Evolutionary conservation across 164 flowering plant genomes (phyloP), one percentile per base, ranked within the genome.

Genomic region (Tinospora cordifolia): DNA sequence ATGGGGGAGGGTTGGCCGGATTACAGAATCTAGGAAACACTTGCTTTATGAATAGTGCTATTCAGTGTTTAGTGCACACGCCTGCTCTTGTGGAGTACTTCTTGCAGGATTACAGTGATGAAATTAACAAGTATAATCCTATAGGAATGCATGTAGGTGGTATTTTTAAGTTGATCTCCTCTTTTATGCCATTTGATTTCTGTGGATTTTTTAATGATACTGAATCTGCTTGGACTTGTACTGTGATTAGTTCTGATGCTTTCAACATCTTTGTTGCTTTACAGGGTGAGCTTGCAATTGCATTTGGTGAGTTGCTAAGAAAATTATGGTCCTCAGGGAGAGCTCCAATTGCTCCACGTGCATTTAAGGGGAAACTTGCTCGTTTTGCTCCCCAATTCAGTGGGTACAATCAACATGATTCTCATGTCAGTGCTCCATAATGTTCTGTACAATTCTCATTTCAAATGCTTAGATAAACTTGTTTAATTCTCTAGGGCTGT

Each of bases 311-410:
- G 36, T 77, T 95, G 81, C 79, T 95, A 86, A 87, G 97, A 84
- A 87, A 87, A 80, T 77, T 92, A 68, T 95, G 99, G 99, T 90
- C 96, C 36, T 83, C 92, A 46, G 98, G 96, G 22, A 79, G 84
- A 69, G 80, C 82, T 39, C 63, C 99, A 70, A 75, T 95, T 86
- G 90, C 92, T 7, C 99, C 99, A 58, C 99, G 99, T 77, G 80
- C 67, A 49, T 95, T 95, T 71, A 92, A 95, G 84, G 91, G 86
- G 73, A 92, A 90, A 79, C 90, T 95, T 63, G 87, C 91, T 71
- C 90, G 92, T 24, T 95, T 92, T 85, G 99, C 99, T 72, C 96
- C 99, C 10, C 98, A 95, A 76, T 95, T 95, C 78, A 95, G 99
- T 80, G 99, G 98, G 22, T 95, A 90, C 80, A 92, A 88, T 66